Base-by-base conservation (phyloP, 2,329 filamentous ascomycete genomes). In the Cadophora malorum region DNA sequence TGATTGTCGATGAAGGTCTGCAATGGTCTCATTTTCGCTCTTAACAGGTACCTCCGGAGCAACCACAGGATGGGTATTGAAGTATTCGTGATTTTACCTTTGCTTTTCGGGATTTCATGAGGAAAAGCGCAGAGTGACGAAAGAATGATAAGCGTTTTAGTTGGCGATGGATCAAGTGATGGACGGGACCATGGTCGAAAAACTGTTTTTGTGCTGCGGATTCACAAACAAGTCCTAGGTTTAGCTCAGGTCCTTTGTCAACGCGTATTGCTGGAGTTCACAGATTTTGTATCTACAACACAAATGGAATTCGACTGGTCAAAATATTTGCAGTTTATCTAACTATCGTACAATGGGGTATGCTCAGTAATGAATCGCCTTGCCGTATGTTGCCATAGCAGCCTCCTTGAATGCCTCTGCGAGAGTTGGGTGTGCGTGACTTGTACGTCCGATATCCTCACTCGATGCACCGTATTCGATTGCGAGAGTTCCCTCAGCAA, bases 371-470 rank as follows among this genome's bases (percentile, higher is more conserved):
- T 99, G 96, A 80, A 99, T 97, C 74, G 96, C 91, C 86, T 97
- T 96, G 77, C 90, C 88, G 84, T 97, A 94, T 62, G 95, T 97
- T 71, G 93, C 92, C 96, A 99, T 98, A 75, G 96, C 96, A 77
- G 96, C 96, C 88, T 99, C 96, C 87, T 99, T 99, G 88, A 99
- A 98, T 55, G 96, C 96, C 85, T 99, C 96, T 28, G 95, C 90
- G 69, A 99, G 70, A 38, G 75, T 78, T 66, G 96, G 96, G 83
- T 99, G 96, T 66, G 96, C 96, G 83, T 99, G 96, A 82, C 93
- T 96, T 72, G 96, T 98, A 78, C 96, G 89, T 70, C 91, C 94
- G 79, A 97, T 93, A 81, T 97, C 96, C 84, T 99, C 96, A 76
- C 90, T 94, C 73, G 92, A 96, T 35, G 96, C 96, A 73, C 96